Evolutionary conservation across 768 basidiomycete species (phyloP), one percentile per base, ranked within the genome.

Genomic region (Mycena crocata): DNA sequence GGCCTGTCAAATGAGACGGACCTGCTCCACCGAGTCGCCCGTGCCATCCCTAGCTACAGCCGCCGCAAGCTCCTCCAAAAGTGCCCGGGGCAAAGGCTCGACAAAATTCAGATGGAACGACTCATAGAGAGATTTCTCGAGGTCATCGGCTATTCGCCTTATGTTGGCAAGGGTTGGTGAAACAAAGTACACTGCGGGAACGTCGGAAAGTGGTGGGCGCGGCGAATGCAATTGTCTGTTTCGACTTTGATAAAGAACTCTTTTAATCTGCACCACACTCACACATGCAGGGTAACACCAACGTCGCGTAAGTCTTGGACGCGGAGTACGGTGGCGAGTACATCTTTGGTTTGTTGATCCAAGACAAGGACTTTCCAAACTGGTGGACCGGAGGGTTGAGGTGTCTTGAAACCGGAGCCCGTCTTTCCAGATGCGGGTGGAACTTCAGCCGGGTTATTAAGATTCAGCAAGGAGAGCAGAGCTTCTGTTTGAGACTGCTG

Each of bases 261-360:
- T 46, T 37, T 62, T 62, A 2, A n/a, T 24, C 23, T 48, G 26
- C 52, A 31, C 45, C 42, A 26, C 59, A 82, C 94, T 72, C 83
- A 98, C 96, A 99, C 95, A 81, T 99, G 98, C 64, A 99, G 85
- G 12, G 98, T 99, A 44, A 99, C 96, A 34, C 98, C 98, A 52
- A 94, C 93, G 74, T 99, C 97, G 61, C 98, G 87, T 67, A 99
- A 84, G 80, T 99, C 98, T 78, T 98, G 96, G 9, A 99, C 98
- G 58, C 96, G 89, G 69, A 99, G 81, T 23, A 95, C 93, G 1
- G 97, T 99, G 19, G 98, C 98, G 39, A 99, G 85, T 24, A 99
- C 91, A 77, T 99, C 98, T 78, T 99, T 98, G 26, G 95, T 97
- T 72, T 92, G 87, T 74, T 98, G 95, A 78, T 99, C 98, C 59